Conservation (phyloP, 140 eudicot genomes). For the Flaveria floridana region DNA sequence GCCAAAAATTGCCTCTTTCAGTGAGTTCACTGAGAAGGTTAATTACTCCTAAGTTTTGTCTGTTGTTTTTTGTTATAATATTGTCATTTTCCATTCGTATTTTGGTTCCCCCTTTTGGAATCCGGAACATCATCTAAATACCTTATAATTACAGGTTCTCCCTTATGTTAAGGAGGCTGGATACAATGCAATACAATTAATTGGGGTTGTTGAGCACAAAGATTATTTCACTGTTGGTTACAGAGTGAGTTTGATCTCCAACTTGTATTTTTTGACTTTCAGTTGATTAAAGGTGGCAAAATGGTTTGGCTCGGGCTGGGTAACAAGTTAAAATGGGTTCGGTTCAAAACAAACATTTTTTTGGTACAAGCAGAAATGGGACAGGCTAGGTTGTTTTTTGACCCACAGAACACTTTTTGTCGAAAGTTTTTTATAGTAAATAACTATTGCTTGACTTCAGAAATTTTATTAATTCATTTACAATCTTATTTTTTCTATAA, state of each 20-base stretch:
- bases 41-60: background rate
- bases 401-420: background rate
- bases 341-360: background rate
- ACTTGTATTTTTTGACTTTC: background rate
- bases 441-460: background rate
- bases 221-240: conserved; percentile 94
- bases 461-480: background rate
- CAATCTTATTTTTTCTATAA: background rate
- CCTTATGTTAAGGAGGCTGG: conserved; percentile 85
- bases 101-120: background rate
- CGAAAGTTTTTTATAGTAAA: background rate
- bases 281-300: background rate
- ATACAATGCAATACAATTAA: conserved; percentile 83
- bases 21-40: conserved; percentile 68
- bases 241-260: conserved; percentile 60
- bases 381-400: background rate
- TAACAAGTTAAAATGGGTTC: background rate
- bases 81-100: background rate
- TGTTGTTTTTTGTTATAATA: conserved; percentile 20
- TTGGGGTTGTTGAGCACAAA: conserved; percentile 95
- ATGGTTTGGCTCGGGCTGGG: background rate
- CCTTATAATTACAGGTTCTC: conserved; percentile 55
- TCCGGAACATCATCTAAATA: background rate
- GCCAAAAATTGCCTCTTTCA: conserved; percentile 68
- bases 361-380: background rate